These are phyloP conservation scores for Fusarium ambrosium DNA, from an alignment of 2,329 filamentous ascomycete genomes.

Conservation along the genomic window DNA sequence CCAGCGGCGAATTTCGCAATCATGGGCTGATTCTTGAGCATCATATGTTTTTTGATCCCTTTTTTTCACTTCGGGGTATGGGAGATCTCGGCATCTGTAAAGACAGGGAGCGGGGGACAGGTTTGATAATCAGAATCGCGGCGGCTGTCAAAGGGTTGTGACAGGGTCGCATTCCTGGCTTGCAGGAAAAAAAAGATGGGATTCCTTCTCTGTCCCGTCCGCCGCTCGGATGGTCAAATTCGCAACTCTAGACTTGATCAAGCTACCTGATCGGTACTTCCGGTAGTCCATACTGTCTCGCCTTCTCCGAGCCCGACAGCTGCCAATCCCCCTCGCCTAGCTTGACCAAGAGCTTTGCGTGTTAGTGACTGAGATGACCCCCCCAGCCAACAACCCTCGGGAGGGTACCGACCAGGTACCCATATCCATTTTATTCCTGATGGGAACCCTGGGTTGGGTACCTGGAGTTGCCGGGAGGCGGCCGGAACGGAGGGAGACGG, in stretches of 20 bases:
- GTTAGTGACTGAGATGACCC: conserved; percentile 8
- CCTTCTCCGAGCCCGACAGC: background rate
- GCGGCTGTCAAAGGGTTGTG: conserved; percentile 22
- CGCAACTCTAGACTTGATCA: background rate
- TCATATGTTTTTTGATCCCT: conserved; percentile 13
- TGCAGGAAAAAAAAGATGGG: background rate
- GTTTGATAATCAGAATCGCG: conserved; percentile 32
- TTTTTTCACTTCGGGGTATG: conserved; percentile 11
- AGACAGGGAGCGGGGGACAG: conserved; percentile 14
- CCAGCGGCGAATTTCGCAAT: conserved; percentile 38
- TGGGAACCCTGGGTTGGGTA: conserved; percentile 8
- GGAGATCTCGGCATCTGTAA: conserved; percentile 29
- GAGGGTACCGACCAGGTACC: conserved; percentile 23
- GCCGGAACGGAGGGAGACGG: conserved; percentile 33
- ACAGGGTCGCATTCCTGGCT: background rate
- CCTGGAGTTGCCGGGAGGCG: conserved; percentile 26
- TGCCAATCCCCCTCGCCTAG: background rate
- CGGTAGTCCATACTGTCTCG: background rate
- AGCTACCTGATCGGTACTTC: background rate
- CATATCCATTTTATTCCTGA: conserved; percentile 22
- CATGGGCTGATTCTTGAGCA: conserved; percentile 44
- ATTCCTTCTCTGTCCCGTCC: background rate
- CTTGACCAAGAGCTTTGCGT: background rate
- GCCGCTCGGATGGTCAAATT: conserved; percentile 1
- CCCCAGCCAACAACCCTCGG: conserved; percentile 7